These are phyloP conservation scores for Fonsecaea multimorphosa DNA, from an alignment of 2,329 filamentous ascomycete species.

Conservation along the genomic window DNA sequence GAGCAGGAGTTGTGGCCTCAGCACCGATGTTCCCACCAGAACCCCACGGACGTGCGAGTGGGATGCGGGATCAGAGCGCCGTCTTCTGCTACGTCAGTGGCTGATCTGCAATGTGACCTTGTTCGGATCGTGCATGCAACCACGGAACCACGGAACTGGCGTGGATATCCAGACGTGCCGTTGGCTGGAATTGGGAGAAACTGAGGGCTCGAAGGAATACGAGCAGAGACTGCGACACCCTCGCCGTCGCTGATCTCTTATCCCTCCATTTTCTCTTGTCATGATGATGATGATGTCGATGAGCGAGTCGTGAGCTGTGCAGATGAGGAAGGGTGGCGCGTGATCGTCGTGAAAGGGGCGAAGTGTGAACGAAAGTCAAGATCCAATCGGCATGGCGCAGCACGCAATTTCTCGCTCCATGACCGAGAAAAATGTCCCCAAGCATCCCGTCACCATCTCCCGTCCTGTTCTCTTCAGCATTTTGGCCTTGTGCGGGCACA, in stretches of 20 bases:
- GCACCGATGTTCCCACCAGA: not conserved
- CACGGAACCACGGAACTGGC: not conserved
- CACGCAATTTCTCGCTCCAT: constrained; percentile 11
- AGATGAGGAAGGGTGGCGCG: not conserved
- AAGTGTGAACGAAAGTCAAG: not conserved
- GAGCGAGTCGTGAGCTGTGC: not conserved
- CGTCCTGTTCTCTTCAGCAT: not conserved
- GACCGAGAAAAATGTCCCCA: not conserved
- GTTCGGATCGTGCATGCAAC: not conserved
- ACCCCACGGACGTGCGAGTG: too few relatives aligned
- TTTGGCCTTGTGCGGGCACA: constrained; percentile 29
- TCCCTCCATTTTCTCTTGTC: not conserved
- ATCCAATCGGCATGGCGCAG: not conserved
- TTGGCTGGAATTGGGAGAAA: not conserved
- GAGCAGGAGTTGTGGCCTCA: not conserved
- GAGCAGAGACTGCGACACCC: not conserved
- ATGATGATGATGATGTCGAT: not conserved
- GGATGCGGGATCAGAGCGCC: too few relatives aligned
- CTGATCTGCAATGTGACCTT: not conserved
- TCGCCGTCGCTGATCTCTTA: not conserved
- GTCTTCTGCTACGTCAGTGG: not conserved
- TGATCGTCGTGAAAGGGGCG: not conserved
- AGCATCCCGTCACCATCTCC: not conserved
- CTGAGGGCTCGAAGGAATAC: too few relatives aligned
- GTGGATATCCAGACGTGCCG: not conserved